Evolutionary conservation across 768 basidiomycete species (phyloP).

Genomic region (Clitopilus hobsonii): DNA sequence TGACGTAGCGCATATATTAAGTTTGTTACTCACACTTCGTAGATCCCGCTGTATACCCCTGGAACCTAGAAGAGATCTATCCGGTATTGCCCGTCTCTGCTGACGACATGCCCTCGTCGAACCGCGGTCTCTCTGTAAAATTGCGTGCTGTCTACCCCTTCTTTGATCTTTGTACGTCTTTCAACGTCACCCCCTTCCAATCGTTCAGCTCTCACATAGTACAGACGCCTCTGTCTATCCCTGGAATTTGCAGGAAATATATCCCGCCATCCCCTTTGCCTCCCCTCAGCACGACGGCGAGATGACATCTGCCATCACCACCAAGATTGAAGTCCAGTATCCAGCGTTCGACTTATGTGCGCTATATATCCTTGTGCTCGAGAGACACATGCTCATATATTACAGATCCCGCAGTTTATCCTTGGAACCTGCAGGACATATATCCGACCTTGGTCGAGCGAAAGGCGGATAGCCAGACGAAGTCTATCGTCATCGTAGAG

Average conservation of each 20-base stretch:
- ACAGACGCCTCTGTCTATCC: conserved; percentile 28
- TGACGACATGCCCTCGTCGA: neutral
- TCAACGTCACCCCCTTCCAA: neutral
- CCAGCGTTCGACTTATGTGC: conserved; percentile 28
- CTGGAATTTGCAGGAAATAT: conserved; percentile 28
- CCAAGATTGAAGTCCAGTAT: conserved; percentile 3
- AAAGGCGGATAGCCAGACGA: neutral
- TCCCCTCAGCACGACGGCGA: no score
- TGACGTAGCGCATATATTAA: neutral
- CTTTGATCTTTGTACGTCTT: conserved; percentile 29
- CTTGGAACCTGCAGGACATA: conserved; percentile 29
- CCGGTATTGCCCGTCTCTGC: neutral
- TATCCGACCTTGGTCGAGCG: conserved; percentile 20
- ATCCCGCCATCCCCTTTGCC: conserved; percentile 14
- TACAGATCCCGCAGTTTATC: conserved; percentile 25
- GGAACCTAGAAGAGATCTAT: conserved; percentile 31
- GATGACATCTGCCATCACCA: neutral
- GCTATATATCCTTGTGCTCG: conserved; percentile 6
- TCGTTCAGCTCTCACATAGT: neutral
- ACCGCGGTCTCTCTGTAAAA: neutral
- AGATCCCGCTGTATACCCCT: conserved; percentile 29
- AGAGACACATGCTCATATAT: neutral
- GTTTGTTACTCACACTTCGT: neutral
- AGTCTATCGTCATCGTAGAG: neutral
- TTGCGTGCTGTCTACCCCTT: conserved; percentile 10